Conservation (phyloP, 2,329 filamentous ascomycete species). For the Verticillium nubilum region DNA sequence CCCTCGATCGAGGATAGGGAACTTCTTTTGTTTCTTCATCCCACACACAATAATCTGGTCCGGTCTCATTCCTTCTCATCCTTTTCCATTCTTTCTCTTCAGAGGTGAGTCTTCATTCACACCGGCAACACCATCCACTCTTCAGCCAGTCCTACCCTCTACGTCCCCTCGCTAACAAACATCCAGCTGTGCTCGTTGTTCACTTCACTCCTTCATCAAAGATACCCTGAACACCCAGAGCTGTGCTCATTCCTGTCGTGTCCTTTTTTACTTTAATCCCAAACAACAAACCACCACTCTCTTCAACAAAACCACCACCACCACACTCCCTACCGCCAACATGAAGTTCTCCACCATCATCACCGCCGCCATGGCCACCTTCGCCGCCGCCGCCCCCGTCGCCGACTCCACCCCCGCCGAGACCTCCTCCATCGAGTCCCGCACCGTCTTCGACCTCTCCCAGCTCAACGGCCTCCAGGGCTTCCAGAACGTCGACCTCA, state of each 20-base stretch:
- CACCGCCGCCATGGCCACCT: conserved; percentile 33
- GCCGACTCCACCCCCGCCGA: conserved; percentile 23
- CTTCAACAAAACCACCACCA: conserved; percentile 17
- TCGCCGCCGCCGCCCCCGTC: conserved; percentile 29
- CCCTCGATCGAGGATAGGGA: conserved; percentile 14
- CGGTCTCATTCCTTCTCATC: conserved; percentile 27
- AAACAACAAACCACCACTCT: conserved; percentile 16
- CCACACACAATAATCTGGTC: conserved; percentile 24
- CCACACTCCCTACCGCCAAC: conserved; percentile 25
- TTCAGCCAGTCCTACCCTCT: background rate
- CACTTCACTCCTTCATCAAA: conserved; percentile 33
- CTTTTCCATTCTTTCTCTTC: conserved; percentile 39
- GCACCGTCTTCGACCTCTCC: conserved; percentile 30
- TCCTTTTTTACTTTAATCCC: conserved; percentile 17
- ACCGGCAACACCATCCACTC: background rate
- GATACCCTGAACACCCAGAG: conserved; percentile 32
- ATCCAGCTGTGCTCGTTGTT: conserved; percentile 44
- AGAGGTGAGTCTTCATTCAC: conserved; percentile 32
- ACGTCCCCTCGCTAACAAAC: conserved; percentile 14
- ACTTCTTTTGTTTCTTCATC: conserved; percentile 23
- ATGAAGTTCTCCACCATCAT: conserved; percentile 45
- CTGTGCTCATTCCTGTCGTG: conserved; percentile 35
- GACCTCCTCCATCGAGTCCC: conserved; percentile 29
- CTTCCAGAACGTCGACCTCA: conserved; percentile 33
- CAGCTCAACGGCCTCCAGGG: conserved; percentile 32